These are phyloP conservation scores for Apophysomyces sp. DNA, from an alignment of 371 early-diverging fungal species.

Conservation along the genomic window DNA sequence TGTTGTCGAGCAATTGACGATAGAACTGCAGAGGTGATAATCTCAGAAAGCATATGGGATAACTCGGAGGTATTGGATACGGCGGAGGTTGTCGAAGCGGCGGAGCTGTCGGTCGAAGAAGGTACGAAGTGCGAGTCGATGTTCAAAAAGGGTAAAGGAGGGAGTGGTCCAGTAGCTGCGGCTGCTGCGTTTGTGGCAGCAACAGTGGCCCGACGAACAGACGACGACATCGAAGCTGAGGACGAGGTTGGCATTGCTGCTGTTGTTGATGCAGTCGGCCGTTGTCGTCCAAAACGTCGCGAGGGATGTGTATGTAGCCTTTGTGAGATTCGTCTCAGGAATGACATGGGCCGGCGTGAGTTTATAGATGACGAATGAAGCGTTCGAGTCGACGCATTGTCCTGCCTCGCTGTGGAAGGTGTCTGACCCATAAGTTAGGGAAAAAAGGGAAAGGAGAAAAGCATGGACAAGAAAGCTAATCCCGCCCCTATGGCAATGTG, in stretches of 20 bases:
- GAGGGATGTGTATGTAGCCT: slow-evolving; percentile 16
- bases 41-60: slow-evolving; percentile 24
- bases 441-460: slow-evolving; percentile 1
- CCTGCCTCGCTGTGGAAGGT: slow-evolving; percentile 23
- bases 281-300: slow-evolving; percentile 21
- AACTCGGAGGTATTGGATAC: slow-evolving; percentile 18
- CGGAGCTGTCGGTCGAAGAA: slow-evolving; percentile 11
- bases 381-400: slow-evolving; percentile 33
- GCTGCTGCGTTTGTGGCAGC: slow-evolving; percentile 26
- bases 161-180: slow-evolving; percentile 23
- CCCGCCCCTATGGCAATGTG: background rate
- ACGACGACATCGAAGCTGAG: slow-evolving; percentile 9
- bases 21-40: slow-evolving; percentile 20
- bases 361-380: slow-evolving; percentile 26
- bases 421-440: slow-evolving; percentile 21
- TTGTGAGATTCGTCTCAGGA: slow-evolving; percentile 19
- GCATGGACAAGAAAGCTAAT: background rate
- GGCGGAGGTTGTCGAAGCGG: slow-evolving; percentile 23
- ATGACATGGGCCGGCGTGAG: slow-evolving; percentile 20
- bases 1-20: slow-evolving; percentile 10
- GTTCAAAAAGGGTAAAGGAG: slow-evolving; percentile 6
- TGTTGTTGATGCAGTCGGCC: background rate
- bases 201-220: slow-evolving; percentile 22
- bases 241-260: background rate
- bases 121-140: slow-evolving; percentile 1